A percentile compares a stretch with the other conserved stretches of the same genome.
Conservation (phyloP, 768 basidiomycete genomes). For the Termitomyces sp. region DNA sequence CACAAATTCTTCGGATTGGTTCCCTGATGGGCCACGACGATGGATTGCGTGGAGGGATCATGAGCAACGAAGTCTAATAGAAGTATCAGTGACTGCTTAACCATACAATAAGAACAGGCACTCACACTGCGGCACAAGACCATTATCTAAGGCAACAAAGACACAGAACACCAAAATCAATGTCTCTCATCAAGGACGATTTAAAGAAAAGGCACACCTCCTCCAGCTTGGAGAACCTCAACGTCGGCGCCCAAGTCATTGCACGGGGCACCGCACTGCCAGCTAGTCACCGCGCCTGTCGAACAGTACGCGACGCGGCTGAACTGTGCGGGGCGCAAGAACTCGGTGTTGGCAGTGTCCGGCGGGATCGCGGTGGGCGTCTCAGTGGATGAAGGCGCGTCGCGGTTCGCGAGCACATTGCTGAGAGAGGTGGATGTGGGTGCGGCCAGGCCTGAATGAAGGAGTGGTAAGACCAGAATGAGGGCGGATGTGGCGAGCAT, state of each 20-base stretch:
- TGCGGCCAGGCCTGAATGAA: neutral
- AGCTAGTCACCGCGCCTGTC: slow-evolving; percentile 23
- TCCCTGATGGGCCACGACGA: slow-evolving; percentile 39
- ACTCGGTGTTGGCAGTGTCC: neutral
- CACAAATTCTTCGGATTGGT: slow-evolving; percentile 29
- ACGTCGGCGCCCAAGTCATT: slow-evolving; percentile 21
- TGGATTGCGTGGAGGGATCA: slow-evolving; percentile 23
- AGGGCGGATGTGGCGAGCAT: neutral
- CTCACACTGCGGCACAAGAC: slow-evolving; percentile 11
- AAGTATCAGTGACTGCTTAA: neutral
- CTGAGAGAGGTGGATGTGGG: slow-evolving; percentile 3
- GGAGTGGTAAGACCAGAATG: neutral
- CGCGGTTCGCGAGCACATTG: neutral
- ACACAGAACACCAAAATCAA: neutral
- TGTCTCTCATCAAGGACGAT: neutral
- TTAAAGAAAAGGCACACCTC: slow-evolving; percentile 21
- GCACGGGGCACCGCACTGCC: slow-evolving; percentile 30
- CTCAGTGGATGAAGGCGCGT: neutral
- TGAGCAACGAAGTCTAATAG: slow-evolving; percentile 31
- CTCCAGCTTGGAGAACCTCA: slow-evolving; percentile 24
- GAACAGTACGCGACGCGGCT: slow-evolving; percentile 33
- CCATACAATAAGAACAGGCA: neutral
- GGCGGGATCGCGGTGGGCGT: neutral
- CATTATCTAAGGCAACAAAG: slow-evolving; percentile 2
- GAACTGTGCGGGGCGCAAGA: slow-evolving; percentile 29